Base-by-base conservation (phyloP, 2,329 filamentous ascomycete genomes). In the Hymenoscyphus scutula region DNA sequence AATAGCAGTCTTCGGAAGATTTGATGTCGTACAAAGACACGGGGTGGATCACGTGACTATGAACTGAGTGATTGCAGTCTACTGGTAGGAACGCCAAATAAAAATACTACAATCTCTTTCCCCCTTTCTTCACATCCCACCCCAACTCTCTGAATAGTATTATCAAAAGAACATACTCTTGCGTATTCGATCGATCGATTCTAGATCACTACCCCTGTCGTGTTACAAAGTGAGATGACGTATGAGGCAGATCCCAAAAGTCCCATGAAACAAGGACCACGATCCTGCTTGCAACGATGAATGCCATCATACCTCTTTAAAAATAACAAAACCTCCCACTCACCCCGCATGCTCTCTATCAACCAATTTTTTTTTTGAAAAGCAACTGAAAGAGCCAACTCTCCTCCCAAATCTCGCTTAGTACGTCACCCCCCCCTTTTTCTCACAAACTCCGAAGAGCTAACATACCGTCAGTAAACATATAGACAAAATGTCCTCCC, bases 181-280 rank as follows among this genome's bases (percentile, higher is more conserved):
- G n/a, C n/a, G n/a, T 30, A 30, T 8, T 30, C 29, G 29, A 4
- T 4, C 29, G 29, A 30, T 45, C 38, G 38, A 45, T 45, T 45
- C 38, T 45, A 19, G 38, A 45, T n/a, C n/a, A 45, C n/a, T 7
- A 45, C 41, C 41, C 41, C n/a, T 45, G 41, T 45, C n/a, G 41
- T 19, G 19, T 1, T 19, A 45, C n/a, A 45, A 23, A 19, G 41
- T 45, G 41, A 45, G 41, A 45, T 45, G 41, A 45, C 41, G 41
- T 45, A 45, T n/a, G 41, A 19, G 19, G 41, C n/a, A 45, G 41
- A 34, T 34, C 32, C 2, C 32, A 10, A 34, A n/a, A 45, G 23
- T n/a, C 41, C 41, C 41, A 19, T 45, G 41, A 45, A 45, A 45
- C n/a, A 45, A 45, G 41, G 19, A 45, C 41, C 41, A 45, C n/a